Conservation (phyloP, 2,329 filamentous ascomycete species). For the Botrytis sinoallii region DNA sequence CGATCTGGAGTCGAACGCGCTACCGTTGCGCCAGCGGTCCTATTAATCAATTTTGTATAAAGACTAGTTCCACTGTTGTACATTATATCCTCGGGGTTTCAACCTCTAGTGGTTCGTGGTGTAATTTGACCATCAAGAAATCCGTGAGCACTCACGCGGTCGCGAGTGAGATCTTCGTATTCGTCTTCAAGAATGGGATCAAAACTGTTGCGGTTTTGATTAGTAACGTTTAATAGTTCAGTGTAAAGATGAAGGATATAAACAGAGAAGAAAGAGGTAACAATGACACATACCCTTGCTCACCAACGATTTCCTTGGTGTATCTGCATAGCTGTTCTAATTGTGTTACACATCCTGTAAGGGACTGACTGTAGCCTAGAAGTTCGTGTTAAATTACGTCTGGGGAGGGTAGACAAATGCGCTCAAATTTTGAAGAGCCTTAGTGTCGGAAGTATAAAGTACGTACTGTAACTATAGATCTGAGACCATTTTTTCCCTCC, state of each 20-base stretch:
- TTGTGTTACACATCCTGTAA: slow-evolving; percentile 52
- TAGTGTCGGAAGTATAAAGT: too few relatives aligned
- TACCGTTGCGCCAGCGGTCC: slow-evolving; percentile 26
- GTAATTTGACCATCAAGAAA: slow-evolving; percentile 5
- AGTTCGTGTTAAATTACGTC: background rate
- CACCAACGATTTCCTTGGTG: slow-evolving; percentile 57
- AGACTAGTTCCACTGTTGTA: background rate
- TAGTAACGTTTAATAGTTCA: background rate
- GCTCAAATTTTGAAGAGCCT: too few relatives aligned
- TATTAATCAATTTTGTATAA: background rate
- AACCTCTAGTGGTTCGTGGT: slow-evolving; percentile 5
- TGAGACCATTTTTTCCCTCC: slow-evolving; percentile 50
- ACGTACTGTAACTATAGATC: slow-evolving; percentile 50
- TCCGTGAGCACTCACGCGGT: slow-evolving; percentile 4
- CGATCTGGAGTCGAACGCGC: slow-evolving; percentile 35
- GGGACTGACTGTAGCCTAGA: slow-evolving; percentile 47
- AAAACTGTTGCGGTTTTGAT: slow-evolving; percentile 16
- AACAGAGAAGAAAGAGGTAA: background rate
- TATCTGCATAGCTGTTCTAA: slow-evolving; percentile 53
- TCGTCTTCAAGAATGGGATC: slow-evolving; percentile 23
- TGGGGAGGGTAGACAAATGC: background rate
- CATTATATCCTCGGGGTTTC: background rate
- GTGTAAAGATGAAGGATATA: background rate
- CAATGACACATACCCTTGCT: slow-evolving; percentile 42
- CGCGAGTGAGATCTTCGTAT: slow-evolving; percentile 21